Evolutionary conservation across 495 filamentous ascomycete genomes (phyloP).

Genomic region (Neurospora sp.): DNA sequence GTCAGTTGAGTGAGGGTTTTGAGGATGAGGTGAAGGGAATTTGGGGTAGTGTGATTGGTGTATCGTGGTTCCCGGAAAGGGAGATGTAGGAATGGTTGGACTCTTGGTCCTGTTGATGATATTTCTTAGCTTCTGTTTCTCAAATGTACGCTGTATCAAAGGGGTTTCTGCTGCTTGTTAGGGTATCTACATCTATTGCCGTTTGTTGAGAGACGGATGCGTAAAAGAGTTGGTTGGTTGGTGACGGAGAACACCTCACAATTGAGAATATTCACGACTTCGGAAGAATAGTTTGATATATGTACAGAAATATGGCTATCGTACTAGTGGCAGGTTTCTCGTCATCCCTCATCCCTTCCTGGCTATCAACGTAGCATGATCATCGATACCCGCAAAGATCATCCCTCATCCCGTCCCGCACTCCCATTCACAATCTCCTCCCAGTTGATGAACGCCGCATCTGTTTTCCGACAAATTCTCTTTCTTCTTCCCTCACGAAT

Average conservation of each 20-base stretch:
- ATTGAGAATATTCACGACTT: not conserved
- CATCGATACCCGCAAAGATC: not conserved
- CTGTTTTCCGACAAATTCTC: not conserved
- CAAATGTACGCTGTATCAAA: not conserved
- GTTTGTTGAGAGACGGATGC: not conserved
- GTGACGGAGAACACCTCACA: not conserved
- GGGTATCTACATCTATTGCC: not conserved
- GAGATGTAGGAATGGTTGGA: not conserved
- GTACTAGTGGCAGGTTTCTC: not conserved
- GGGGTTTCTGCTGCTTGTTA: not conserved
- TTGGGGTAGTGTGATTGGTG: not conserved
- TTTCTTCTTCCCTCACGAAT: not conserved
- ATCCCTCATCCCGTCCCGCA: not conserved
- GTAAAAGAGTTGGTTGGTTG: not conserved
- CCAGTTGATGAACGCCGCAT: not conserved
- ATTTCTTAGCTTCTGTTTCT: not conserved
- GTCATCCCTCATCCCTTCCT: not conserved
- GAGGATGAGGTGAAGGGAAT: not conserved
- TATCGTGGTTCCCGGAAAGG: not conserved
- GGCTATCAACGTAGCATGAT: not conserved
- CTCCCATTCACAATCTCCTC: not conserved
- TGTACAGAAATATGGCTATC: not conserved
- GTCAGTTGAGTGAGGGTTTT: not conserved
- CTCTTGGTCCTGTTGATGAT: not conserved
- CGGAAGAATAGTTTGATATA: not conserved